phyloP scores from a whole-genome alignment of 2,329 filamentous ascomycete species.

The Lecanicillium sp. region DNA sequence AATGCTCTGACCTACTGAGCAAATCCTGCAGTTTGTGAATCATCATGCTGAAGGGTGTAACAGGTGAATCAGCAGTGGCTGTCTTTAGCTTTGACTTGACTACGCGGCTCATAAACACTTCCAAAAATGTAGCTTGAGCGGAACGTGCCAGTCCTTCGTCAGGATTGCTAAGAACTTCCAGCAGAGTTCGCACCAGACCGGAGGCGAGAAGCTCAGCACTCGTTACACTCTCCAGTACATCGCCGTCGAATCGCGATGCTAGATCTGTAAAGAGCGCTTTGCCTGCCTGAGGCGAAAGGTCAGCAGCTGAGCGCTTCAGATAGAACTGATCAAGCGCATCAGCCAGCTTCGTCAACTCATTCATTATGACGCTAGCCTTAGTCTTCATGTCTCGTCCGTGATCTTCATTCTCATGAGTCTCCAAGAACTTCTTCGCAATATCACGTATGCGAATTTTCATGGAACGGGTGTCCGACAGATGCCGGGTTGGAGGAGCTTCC shows the following conservation, averaged over 20 bases:
- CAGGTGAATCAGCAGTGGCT: constrained; percentile 57
- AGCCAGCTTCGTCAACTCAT: constrained; percentile 63
- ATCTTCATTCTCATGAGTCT: constrained; percentile 70
- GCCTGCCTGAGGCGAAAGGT: constrained; percentile 41
- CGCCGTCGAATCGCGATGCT: constrained; percentile 77
- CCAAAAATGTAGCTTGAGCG: constrained; percentile 76
- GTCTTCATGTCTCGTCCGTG: constrained; percentile 64
- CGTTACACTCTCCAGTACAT: constrained; percentile 86
- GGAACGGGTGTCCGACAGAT: constrained; percentile 40
- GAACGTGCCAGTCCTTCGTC: constrained; percentile 52
- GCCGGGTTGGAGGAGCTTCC: constrained; percentile 42
- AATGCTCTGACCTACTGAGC: constrained; percentile 93
- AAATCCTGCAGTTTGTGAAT: constrained; percentile 93
- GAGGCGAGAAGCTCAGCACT: constrained; percentile 91
- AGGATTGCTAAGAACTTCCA: constrained; percentile 71
- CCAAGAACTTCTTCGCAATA: constrained; percentile 75
- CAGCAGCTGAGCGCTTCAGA: constrained; percentile 41
- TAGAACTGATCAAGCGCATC: constrained; percentile 66
- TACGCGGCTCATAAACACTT: constrained; percentile 80
- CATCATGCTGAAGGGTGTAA: constrained; percentile 82
- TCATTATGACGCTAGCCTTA: constrained; percentile 69
- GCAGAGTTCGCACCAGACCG: constrained; percentile 74
- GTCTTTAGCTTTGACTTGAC: constrained; percentile 59
- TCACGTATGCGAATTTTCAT: constrained; percentile 61
- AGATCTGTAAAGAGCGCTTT: constrained; percentile 63